Conservation (phyloP, 495 filamentous ascomycete genomes). For the Xylaria sp. region DNA sequence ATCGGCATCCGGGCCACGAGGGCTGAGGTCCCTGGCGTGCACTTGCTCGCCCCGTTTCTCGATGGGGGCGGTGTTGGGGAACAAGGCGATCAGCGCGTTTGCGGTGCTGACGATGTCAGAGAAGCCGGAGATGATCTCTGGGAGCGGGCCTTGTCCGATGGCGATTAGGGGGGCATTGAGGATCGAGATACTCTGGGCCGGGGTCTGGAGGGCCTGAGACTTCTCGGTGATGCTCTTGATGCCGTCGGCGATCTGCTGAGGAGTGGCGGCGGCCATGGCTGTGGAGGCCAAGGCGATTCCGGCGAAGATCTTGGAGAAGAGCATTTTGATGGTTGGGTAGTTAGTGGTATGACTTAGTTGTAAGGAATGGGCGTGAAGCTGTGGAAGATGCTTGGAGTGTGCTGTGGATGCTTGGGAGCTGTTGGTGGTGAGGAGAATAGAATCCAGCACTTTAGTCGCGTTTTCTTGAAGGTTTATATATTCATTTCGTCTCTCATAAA, state of each 20-base stretch:
- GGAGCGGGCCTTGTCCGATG: constrained; percentile 40
- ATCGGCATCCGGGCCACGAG: constrained; percentile 23
- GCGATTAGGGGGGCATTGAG: constrained; percentile 36
- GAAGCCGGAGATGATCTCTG: constrained; percentile 35
- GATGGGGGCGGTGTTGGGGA: constrained; percentile 19
- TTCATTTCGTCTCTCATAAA: neutral
- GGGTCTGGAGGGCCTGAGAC: constrained; percentile 35
- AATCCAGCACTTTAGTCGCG: neutral
- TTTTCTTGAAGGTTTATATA: constrained; percentile 2
- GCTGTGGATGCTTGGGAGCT: constrained; percentile 3
- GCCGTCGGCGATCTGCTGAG: constrained; percentile 33
- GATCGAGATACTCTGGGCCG: constrained; percentile 39
- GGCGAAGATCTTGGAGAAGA: constrained; percentile 24
- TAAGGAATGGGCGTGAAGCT: neutral
- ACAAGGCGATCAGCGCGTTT: neutral
- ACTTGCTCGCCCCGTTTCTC: neutral
- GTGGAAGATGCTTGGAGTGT: constrained; percentile 8
- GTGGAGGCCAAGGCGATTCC: constrained; percentile 27
- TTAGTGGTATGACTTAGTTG: constrained; percentile 13
- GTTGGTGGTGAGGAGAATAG: neutral
- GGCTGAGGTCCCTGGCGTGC: constrained; percentile 17
- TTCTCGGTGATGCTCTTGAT: constrained; percentile 34
- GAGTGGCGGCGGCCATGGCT: constrained; percentile 28
- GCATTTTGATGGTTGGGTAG: constrained; percentile 18
- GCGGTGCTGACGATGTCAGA: constrained; percentile 31